Conservation (phyloP, 345 rosid species). For the Isatis tinctoria region DNA sequence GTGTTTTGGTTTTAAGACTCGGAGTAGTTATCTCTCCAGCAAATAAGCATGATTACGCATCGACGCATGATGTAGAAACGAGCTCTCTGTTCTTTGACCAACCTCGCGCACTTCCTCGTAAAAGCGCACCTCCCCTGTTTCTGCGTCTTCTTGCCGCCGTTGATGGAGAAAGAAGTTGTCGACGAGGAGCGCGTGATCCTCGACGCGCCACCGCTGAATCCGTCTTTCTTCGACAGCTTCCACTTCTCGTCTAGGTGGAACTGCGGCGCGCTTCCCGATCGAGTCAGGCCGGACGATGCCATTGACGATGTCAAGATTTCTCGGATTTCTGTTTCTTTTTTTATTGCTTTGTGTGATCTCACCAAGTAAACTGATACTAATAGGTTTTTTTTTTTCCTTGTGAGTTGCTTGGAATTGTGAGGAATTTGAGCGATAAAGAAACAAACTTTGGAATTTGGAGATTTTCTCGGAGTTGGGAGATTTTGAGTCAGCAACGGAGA, state of each 20-base stretch:
- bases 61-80: conserved; percentile 91
- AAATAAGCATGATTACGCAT: conserved; percentile 85
- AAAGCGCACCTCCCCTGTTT: conserved; percentile 58
- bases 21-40: conserved; percentile 78
- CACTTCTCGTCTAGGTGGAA: conserved; percentile 55
- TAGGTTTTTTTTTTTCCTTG: neutral
- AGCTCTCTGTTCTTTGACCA: conserved; percentile 89
- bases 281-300: conserved; percentile 35
- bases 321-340: neutral
- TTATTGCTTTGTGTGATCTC: conserved; percentile 8
- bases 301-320: conserved; percentile 23
- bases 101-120: conserved; percentile 71
- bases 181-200: conserved; percentile 49
- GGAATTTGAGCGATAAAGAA: neutral
- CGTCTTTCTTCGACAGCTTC: conserved; percentile 59
- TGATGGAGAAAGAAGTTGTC: conserved; percentile 28
- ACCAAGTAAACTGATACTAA: neutral
- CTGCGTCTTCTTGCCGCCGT: conserved; percentile 14
- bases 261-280: conserved; percentile 37
- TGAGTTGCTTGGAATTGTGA: neutral
- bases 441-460: conserved; percentile 22
- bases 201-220: conserved; percentile 30
- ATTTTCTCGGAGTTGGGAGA: conserved; percentile 16
- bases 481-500: conserved; percentile 22
- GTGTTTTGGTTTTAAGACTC: conserved; percentile 41